These are phyloP conservation scores for Fibroporia radiculosa DNA, from an alignment of 768 basidiomycete genomes.

Conservation along the genomic window DNA sequence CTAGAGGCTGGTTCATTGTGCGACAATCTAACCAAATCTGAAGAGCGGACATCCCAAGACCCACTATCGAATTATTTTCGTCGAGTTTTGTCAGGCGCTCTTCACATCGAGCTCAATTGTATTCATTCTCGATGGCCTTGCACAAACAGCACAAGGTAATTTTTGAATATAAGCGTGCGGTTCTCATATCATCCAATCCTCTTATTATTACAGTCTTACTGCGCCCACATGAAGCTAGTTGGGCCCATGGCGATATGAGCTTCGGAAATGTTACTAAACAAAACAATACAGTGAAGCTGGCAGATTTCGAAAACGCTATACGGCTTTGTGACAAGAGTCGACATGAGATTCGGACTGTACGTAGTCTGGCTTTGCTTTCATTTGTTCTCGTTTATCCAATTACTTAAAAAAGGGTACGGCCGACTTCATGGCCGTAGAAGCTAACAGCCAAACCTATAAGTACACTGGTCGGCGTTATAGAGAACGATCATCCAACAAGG, in stretches of 20 bases:
- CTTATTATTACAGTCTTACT: too few relatives aligned
- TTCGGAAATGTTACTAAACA: not conserved
- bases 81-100: not conserved
- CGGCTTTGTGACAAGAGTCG: not conserved
- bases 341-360: not conserved
- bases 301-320: not conserved
- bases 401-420: not conserved
- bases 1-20: too few relatives aligned
- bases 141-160: not conserved
- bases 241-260: conserved; percentile 5
- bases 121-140: not conserved
- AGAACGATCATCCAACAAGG: too few relatives aligned
- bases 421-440: not conserved
- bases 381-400: not conserved
- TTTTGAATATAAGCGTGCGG: not conserved
- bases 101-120: not conserved
- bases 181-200: too few relatives aligned
- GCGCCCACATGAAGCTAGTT: not conserved
- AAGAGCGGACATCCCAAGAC: not conserved
- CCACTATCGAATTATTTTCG: not conserved
- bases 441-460: not conserved
- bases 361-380: not conserved
- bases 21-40: not conserved
- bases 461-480: too few relatives aligned
- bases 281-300: not conserved